Conservation (phyloP, 345 rosid genomes). For the Aegle marmelos region DNA sequence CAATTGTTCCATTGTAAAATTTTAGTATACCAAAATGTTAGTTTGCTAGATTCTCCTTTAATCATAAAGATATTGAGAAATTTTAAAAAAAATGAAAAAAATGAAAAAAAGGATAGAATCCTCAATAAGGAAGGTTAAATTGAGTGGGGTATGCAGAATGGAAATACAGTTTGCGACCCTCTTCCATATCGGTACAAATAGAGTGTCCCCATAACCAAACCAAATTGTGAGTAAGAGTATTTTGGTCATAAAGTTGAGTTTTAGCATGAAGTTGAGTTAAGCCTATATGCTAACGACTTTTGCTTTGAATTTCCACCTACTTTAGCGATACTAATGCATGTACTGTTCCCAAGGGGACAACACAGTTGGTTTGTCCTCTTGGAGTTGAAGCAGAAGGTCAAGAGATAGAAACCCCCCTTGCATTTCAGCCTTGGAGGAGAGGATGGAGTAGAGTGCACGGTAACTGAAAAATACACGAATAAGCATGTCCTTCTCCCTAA, state of each 20-base stretch:
- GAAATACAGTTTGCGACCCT: neutral
- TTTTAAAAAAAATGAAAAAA: no score
- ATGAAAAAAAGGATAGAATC: neutral
- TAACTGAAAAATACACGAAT: neutral
- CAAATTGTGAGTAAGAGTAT: neutral
- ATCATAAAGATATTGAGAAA: neutral
- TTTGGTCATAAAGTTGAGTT: no score
- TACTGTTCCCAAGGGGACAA: neutral
- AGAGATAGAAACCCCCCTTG: neutral
- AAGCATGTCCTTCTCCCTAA: neutral
- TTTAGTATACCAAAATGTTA: neutral
- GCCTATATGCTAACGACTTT: neutral
- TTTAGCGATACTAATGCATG: neutral
- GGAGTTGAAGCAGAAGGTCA: neutral
- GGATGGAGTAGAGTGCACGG: neutral
- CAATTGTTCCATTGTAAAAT: neutral
- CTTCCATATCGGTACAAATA: no score
- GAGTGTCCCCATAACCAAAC: neutral
- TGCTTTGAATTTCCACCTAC: neutral
- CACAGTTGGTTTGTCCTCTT: neutral
- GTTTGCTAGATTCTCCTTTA: neutral
- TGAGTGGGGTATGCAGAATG: neutral
- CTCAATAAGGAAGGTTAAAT: neutral
- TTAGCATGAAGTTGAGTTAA: neutral
- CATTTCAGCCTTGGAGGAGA: neutral